phyloP scores from a whole-genome alignment of 75 land plant species.

The Isoetes taiwanensis region DNA sequence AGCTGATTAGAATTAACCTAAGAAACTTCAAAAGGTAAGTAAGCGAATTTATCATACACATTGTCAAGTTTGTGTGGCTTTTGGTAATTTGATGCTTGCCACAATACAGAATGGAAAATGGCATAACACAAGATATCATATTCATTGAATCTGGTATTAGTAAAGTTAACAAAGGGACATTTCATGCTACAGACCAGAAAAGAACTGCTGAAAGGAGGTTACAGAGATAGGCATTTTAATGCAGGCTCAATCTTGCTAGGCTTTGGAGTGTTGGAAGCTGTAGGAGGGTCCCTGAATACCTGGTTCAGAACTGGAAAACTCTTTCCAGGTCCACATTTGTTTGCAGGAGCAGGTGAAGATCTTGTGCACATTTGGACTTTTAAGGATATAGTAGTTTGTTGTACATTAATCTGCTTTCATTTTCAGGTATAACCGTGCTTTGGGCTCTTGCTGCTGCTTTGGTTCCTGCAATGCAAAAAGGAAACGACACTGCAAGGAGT shows the following conservation, averaged over 20 bases:
- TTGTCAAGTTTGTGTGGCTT: background rate
- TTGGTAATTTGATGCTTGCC: background rate
- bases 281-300: slow-evolving; percentile 74
- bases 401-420: background rate
- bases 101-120: too few species aligned
- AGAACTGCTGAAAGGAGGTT: slow-evolving; percentile 69
- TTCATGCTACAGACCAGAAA: slow-evolving; percentile 68
- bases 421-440: slow-evolving; percentile 74
- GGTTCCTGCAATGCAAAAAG: slow-evolving; percentile 97
- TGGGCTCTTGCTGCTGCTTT: slow-evolving; percentile 96
- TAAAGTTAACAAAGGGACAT: too few species aligned
- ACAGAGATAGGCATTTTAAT: slow-evolving; percentile 85
- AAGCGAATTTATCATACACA: too few species aligned
- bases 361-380: background rate
- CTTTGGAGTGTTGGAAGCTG: slow-evolving; percentile 67
- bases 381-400: background rate
- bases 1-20: too few species aligned
- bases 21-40: too few species aligned
- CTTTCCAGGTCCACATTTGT: slow-evolving; percentile 96
- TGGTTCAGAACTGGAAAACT: slow-evolving; percentile 89
- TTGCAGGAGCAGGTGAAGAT: slow-evolving; percentile 80
- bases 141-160: too few species aligned
- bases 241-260: slow-evolving; percentile 87
- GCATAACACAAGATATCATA: too few species aligned
- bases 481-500: slow-evolving; percentile 79